These are phyloP conservation scores for Lactifluus piperatus DNA, from an alignment of 768 basidiomycete species.

Conservation along the genomic window DNA sequence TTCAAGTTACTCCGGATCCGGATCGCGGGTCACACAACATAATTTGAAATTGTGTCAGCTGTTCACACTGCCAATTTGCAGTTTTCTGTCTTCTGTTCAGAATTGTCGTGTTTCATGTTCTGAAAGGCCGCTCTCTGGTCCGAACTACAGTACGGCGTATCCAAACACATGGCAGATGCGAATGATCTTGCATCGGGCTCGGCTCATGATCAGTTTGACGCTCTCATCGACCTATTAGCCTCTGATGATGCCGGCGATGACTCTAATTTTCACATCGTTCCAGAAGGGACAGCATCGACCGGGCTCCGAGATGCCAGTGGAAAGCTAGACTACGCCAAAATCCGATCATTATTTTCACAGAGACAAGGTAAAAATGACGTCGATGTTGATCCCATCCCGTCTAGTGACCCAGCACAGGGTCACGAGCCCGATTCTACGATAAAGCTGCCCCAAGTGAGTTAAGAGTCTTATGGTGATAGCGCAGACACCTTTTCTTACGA, in stretches of 20 bases:
- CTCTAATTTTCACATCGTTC: slow-evolving; percentile 6
- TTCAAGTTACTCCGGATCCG: too few species aligned
- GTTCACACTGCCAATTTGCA: not conserved
- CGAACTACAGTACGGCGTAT: not conserved
- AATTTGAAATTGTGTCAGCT: too few species aligned
- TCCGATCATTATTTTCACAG: slow-evolving; percentile 15
- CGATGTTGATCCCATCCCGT: not conserved
- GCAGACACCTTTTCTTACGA: not conserved
- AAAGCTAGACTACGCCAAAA: slow-evolving; percentile 19
- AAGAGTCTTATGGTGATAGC: not conserved
- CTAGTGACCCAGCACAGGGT: not conserved
- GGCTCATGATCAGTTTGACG: slow-evolving; percentile 19
- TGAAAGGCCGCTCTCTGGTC: not conserved
- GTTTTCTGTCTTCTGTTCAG: too few species aligned
- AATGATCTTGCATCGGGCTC: not conserved
- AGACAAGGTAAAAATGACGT: not conserved
- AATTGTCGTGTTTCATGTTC: not conserved
- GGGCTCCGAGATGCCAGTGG: slow-evolving; percentile 15
- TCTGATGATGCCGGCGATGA: slow-evolving; percentile 14
- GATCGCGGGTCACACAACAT: too few species aligned
- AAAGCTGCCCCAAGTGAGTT: not conserved
- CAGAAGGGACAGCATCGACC: slow-evolving; percentile 1
- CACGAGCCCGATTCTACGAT: not conserved
- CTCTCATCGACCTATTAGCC: slow-evolving; percentile 20
- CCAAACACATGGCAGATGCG: not conserved